phyloP scores from a whole-genome alignment of 768 basidiomycete species.

The Boletus pseudopeckii region DNA sequence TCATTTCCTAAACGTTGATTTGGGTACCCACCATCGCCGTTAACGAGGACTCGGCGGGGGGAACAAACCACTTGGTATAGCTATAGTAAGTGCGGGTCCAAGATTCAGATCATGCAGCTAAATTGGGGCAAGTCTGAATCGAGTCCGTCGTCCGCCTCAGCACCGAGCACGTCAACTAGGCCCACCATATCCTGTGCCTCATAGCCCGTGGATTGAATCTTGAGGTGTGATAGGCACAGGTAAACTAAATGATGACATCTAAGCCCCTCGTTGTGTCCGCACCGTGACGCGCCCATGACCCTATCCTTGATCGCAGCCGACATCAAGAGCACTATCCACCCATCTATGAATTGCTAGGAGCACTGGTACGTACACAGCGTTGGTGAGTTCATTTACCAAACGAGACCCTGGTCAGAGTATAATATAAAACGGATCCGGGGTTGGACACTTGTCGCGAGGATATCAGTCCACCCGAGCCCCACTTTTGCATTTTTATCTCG shows the following conservation, averaged over 20 bases:
- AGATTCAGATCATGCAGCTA: no score
- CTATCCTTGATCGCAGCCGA: background rate
- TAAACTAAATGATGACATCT: background rate
- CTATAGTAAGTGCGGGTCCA: no score
- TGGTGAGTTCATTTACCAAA: background rate
- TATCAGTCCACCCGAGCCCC: background rate
- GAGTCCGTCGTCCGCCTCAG: background rate
- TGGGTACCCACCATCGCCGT: no score
- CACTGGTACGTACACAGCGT: background rate
- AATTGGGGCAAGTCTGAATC: background rate
- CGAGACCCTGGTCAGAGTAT: background rate
- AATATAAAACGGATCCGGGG: slow-evolving; percentile 5
- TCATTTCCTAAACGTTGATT: no score
- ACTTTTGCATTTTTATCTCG: no score
- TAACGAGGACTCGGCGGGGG: no score
- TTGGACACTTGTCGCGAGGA: no score
- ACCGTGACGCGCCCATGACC: background rate
- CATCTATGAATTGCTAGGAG: background rate
- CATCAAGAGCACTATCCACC: background rate
- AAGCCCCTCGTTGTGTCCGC: slow-evolving; percentile 1
- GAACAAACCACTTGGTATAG: no score
- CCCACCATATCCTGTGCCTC: no score
- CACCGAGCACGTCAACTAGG: background rate
- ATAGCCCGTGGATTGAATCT: background rate
- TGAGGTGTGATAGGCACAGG: background rate